These are phyloP conservation scores for Ilyonectria sp. DNA, from an alignment of 2,329 filamentous ascomycete species.

Conservation along the genomic window DNA sequence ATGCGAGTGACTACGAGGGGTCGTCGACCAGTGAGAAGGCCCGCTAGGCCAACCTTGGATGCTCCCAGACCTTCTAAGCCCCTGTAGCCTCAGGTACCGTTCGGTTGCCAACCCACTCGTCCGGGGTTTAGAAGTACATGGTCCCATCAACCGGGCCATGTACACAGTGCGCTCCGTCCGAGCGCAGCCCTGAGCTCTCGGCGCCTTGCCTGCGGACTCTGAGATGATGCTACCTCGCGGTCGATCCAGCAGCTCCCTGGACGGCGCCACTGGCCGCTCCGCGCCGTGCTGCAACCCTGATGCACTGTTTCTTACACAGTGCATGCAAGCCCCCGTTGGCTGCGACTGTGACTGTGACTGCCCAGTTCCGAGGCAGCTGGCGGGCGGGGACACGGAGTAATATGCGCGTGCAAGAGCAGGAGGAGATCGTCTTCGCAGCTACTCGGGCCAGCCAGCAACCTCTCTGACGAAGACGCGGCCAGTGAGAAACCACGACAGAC, in stretches of 20 bases:
- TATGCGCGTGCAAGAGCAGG: constrained; percentile 5
- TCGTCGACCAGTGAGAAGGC: constrained; percentile 15
- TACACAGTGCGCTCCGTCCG: constrained; percentile 44
- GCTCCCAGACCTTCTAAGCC: constrained; percentile 1
- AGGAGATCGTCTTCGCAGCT: constrained; percentile 28
- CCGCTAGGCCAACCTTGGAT: constrained; percentile 9
- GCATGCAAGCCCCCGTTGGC: neutral
- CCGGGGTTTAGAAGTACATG: constrained; percentile 29
- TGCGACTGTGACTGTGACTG: constrained; percentile 7
- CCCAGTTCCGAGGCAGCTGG: neutral
- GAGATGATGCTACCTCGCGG: constrained; percentile 26
- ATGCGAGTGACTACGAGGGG: constrained; percentile 9
- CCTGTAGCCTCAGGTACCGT: constrained; percentile 35
- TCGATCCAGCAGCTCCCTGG: constrained; percentile 31
- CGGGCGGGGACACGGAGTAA: neutral
- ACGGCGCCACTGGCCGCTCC: constrained; percentile 2
- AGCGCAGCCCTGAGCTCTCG: constrained; percentile 49
- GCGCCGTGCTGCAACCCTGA: constrained; percentile 4
- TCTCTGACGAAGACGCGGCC: constrained; percentile 10
- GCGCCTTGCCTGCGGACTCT: constrained; percentile 30
- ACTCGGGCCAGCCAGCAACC: constrained; percentile 5
- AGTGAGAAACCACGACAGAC: constrained; percentile 16
- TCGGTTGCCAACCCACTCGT: constrained; percentile 20
- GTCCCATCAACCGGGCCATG: constrained; percentile 31
- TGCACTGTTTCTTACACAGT: neutral